These are phyloP conservation scores for Candida loeiensis DNA, from an alignment of 805 yeast genomes.

Conservation along the genomic window DNA sequence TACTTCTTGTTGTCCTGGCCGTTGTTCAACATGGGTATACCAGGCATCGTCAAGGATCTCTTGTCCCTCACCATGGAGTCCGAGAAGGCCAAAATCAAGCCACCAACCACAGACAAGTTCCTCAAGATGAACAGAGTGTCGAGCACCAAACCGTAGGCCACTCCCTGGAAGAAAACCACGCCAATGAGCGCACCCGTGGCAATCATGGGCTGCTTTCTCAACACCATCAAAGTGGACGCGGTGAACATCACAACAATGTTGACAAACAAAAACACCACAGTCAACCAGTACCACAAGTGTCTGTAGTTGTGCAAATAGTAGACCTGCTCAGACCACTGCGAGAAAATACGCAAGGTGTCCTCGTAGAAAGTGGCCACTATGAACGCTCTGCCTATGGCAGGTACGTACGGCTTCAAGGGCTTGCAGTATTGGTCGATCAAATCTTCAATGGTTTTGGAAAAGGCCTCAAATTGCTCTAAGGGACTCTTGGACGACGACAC, in stretches of 20 bases:
- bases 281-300: slow-evolving; percentile 72
- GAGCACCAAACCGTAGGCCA: slow-evolving; percentile 81
- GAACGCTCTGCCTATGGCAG: slow-evolving; percentile 81
- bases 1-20: slow-evolving; percentile 74
- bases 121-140: slow-evolving; percentile 81
- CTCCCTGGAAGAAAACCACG: slow-evolving; percentile 78
- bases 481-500: slow-evolving; percentile 26
- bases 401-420: slow-evolving; percentile 69
- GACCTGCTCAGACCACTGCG: slow-evolving; percentile 92
- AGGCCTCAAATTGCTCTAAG: slow-evolving; percentile 44
- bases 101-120: slow-evolving; percentile 88
- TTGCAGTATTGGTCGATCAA: slow-evolving; percentile 47
- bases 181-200: slow-evolving; percentile 68
- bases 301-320: slow-evolving; percentile 77
- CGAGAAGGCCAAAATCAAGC: slow-evolving; percentile 78
- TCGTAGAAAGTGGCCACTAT: slow-evolving; percentile 93
- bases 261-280: slow-evolving; percentile 60
- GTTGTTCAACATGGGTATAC: slow-evolving; percentile 64
- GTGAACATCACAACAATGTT: slow-evolving; percentile 68
- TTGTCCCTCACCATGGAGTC: slow-evolving; percentile 80
- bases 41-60: slow-evolving; percentile 65
- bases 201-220: slow-evolving; percentile 62
- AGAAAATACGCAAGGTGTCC: slow-evolving; percentile 75
- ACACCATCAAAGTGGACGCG: slow-evolving; percentile 69
- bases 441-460: slow-evolving; percentile 54